phyloP scores from a whole-genome alignment of 2,329 filamentous ascomycete genomes.

The Talaromyces sp. region DNA sequence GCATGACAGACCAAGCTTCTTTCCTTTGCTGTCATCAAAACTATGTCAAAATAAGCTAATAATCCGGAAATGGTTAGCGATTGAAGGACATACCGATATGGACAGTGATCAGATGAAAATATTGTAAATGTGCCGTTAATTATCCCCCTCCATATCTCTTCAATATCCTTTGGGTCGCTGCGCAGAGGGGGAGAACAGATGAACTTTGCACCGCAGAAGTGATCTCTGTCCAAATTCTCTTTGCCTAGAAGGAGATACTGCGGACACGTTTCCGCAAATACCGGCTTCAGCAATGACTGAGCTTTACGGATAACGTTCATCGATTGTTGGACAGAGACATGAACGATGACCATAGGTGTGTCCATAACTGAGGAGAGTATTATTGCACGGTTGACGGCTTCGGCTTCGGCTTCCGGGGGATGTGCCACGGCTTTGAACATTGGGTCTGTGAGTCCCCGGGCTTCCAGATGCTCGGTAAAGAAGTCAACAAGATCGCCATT shows the following conservation, averaged over 20 bases:
- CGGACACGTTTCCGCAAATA: too few relatives aligned
- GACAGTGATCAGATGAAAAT: not conserved
- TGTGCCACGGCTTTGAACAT: slow-evolving; percentile 44
- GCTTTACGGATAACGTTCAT: too few relatives aligned
- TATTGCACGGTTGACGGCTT: slow-evolving; percentile 36
- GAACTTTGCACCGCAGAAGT: not conserved
- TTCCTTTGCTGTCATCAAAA: too few relatives aligned
- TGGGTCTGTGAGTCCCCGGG: slow-evolving; percentile 33
- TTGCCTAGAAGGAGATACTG: too few relatives aligned
- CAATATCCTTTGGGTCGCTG: not conserved
- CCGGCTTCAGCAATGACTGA: too few relatives aligned
- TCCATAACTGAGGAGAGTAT: too few relatives aligned
- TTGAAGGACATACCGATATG: too few relatives aligned
- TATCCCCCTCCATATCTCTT: not conserved
- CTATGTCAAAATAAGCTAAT: too few relatives aligned
- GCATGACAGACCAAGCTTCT: too few relatives aligned
- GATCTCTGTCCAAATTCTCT: slow-evolving; percentile 20
- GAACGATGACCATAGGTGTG: too few relatives aligned
- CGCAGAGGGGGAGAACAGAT: not conserved
- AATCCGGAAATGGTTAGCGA: too few relatives aligned
- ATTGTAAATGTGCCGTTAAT: not conserved
- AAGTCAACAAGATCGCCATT: slow-evolving; percentile 43
- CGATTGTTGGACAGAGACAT: too few relatives aligned
- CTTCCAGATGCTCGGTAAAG: slow-evolving; percentile 39
- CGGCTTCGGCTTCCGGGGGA: slow-evolving; percentile 43